A percentile compares a stretch with the other conserved stretches of the same genome.
phyloP scores from a whole-genome alignment of 1,139 yeast species.

The Hansenula sp. region DNA sequence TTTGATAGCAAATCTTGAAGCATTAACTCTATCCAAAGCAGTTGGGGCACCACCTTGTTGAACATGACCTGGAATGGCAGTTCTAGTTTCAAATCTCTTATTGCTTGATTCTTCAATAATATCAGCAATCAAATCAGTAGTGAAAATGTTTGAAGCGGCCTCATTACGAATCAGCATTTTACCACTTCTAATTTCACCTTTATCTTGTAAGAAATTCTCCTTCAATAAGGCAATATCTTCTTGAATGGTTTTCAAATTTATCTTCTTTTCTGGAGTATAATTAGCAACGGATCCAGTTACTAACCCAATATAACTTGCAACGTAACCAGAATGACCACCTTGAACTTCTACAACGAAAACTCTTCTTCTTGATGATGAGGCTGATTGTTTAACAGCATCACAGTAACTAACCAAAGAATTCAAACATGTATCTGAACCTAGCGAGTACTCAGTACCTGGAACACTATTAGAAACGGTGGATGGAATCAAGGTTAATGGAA shows the following conservation, averaged over 20 bases:
- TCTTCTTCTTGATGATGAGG: slow-evolving; percentile 74
- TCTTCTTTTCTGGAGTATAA: slow-evolving; percentile 72
- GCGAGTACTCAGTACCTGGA: slow-evolving; percentile 79
- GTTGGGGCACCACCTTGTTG: slow-evolving; percentile 98
- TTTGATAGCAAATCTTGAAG: slow-evolving; percentile 84
- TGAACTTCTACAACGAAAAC: slow-evolving; percentile 83
- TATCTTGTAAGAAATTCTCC: slow-evolving; percentile 69
- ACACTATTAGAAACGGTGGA: slow-evolving; percentile 84
- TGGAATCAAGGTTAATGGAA: slow-evolving; percentile 76
- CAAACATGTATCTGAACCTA: slow-evolving; percentile 78
- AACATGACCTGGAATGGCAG: slow-evolving; percentile 97
- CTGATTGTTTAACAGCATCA: slow-evolving; percentile 76
- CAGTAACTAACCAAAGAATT: slow-evolving; percentile 72
- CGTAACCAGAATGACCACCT: slow-evolving; percentile 81
- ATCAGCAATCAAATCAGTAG: slow-evolving; percentile 78
- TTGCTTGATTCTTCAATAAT: slow-evolving; percentile 76
- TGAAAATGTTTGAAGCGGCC: slow-evolving; percentile 75
- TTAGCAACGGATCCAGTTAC: slow-evolving; percentile 74
- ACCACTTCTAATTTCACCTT: slow-evolving; percentile 72
- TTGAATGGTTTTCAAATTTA: slow-evolving; percentile 52
- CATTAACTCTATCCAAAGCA: slow-evolving; percentile 90
- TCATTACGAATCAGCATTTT: slow-evolving; percentile 83
- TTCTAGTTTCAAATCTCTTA: slow-evolving; percentile 82
- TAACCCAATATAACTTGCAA: slow-evolving; percentile 66
- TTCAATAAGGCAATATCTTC: slow-evolving; percentile 58